Evolutionary conservation across 768 basidiomycete genomes (phyloP).

Genomic region (Boletus speciosus): DNA sequence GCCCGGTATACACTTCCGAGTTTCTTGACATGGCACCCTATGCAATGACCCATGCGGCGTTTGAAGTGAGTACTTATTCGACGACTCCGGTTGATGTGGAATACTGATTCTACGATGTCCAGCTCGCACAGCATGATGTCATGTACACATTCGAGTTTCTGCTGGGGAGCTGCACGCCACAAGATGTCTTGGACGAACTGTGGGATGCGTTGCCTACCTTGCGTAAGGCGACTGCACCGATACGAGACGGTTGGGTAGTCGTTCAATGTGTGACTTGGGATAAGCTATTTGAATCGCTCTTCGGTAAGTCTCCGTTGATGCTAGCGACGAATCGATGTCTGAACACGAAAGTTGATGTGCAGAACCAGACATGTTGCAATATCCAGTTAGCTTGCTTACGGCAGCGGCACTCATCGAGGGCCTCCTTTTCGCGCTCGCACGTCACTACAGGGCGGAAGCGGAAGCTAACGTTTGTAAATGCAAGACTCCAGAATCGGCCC

Average conservation of each 20-base stretch:
- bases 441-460: conserved; percentile 34
- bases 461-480: conserved; percentile 11
- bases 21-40: conserved; percentile 52
- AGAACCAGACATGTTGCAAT: conserved; percentile 55
- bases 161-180: conserved; percentile 52
- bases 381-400: conserved; percentile 53
- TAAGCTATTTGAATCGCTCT: conserved; percentile 42
- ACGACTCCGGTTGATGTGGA: not conserved
- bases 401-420: conserved; percentile 49
- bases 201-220: conserved; percentile 55
- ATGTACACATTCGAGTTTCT: conserved; percentile 44
- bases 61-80: conserved; percentile 45
- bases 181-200: conserved; percentile 51
- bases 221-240: conserved; percentile 34
- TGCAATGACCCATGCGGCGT: conserved; percentile 40
- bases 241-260: conserved; percentile 43
- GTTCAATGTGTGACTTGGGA: conserved; percentile 50
- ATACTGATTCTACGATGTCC: not conserved
- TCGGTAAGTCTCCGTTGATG: conserved; percentile 25
- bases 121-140: conserved; percentile 58
- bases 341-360: not conserved
- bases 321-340: not conserved
- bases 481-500: not conserved
- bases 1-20: conserved; percentile 49
- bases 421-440: conserved; percentile 36